Evolutionary conservation across 257 asterid genomes (phyloP), one percentile per base, ranked within the genome.

Genomic region (Ligustrum vulgare): DNA sequence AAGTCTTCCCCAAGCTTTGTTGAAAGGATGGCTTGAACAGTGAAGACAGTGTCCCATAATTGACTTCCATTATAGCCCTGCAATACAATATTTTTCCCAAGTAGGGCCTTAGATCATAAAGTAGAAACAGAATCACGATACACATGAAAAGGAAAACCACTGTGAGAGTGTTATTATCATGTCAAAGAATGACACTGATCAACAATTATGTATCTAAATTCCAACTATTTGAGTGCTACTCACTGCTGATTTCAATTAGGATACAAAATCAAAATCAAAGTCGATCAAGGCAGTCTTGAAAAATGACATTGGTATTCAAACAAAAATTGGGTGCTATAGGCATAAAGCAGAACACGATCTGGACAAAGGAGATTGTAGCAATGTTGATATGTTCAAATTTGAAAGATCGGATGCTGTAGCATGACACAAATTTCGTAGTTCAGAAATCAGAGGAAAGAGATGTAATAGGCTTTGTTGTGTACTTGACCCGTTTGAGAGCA

Each of bases 11-110:
- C 86, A 72, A 91, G 87, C 32, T 84, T 74, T 49, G 99, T 75
- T 6, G 98, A 83, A 75, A 90, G 74, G 79, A 95, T 90, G 72
- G 99, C 98, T 91, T 95, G 99, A 84, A 71, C 90, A 74, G 96
- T 89, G 78, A 95, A 95, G 16, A 90, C 75, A 71, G 98, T 82
- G 75, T 95, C 99, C 99, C 99, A 95, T 75, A 80, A 81, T 83
- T 95, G 99, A 80, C 99, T 91, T 83, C 99, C 99, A 79, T 95
- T 95, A 86, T 93, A 91, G 5, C 99, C 99, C 99, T 94, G 87
- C 67, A 79, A 81, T 71, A 73, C 28, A 74, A 77, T n/a, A 60
- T 67, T 28, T 75, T 39, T 15, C 34, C 18, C 22, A 41, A 34
- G 35, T 34, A 63, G 65, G 62, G 45, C 69, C 31, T 36, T 36